Percentiles rank a stretch among this genome's conserved stretches.
phyloP scores from a whole-genome alignment of 2,329 filamentous ascomycete species.

The Colletotrichum brevisporum region DNA sequence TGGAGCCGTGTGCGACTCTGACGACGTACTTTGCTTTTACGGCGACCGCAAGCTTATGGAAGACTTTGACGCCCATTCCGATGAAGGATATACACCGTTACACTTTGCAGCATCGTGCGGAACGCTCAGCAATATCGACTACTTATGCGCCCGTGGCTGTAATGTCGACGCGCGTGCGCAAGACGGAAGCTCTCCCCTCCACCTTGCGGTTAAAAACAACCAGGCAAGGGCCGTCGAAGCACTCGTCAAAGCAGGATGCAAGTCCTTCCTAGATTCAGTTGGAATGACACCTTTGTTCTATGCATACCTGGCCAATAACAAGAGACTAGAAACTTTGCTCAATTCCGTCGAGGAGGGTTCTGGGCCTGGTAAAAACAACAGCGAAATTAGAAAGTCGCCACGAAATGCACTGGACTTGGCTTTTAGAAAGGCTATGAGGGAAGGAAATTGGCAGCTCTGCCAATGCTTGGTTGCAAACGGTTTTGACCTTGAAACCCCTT shows the following conservation, averaged over 20 bases:
- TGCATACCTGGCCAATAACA: background rate
- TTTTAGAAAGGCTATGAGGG: background rate
- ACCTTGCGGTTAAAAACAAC: background rate
- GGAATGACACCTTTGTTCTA: background rate
- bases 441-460: background rate
- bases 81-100: background rate
- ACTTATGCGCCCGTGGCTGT: background rate
- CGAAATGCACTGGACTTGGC: background rate
- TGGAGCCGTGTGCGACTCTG: rapidly evolving
- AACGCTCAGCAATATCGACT: rapidly evolving
- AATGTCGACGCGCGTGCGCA: background rate
- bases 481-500: background rate
- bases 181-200: background rate
- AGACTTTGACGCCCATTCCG: background rate
- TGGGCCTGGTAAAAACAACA: too few species aligned
- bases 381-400: background rate
- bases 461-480: background rate
- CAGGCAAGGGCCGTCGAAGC: background rate
- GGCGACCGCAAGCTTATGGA: background rate
- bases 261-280: background rate
- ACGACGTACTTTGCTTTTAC: background rate
- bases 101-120: background rate
- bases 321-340: background rate
- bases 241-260: background rate
- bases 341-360: background rate